phyloP scores from a whole-genome alignment of 78 protist genomes.

The Dictyostelium purpureum region DNA sequence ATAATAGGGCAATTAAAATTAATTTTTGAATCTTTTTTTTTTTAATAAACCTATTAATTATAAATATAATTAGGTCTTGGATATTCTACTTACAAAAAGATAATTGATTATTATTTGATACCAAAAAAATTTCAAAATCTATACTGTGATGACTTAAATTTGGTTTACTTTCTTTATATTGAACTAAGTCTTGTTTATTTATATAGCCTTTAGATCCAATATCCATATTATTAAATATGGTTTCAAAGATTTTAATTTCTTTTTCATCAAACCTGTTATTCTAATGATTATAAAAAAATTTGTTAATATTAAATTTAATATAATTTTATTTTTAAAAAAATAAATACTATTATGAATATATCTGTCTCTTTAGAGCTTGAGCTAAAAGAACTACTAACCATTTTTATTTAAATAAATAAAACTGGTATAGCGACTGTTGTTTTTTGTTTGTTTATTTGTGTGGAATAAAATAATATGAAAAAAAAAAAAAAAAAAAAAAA shows the following conservation, averaged over 20 bases:
- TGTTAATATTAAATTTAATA: not conserved
- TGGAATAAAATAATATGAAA: not conserved
- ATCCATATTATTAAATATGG: not conserved
- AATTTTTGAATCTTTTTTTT: too few species aligned
- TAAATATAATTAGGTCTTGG: not conserved
- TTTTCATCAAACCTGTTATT: conserved; percentile 11
- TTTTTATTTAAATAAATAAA: too few species aligned
- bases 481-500: not conserved
- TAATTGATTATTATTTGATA: not conserved
- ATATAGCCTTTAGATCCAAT: not conserved
- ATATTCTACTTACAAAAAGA: not conserved
- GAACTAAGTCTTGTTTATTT: not conserved
- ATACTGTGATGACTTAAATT: not conserved
- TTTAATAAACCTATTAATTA: too few species aligned
- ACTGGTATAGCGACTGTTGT: too few species aligned
- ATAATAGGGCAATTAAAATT: too few species aligned
- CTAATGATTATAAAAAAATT: not conserved
- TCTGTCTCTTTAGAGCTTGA: not conserved
- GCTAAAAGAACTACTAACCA: not conserved
- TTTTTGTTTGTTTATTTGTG: not conserved
- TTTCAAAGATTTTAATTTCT: conserved; percentile 2
- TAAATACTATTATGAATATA: not conserved
- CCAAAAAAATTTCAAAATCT: not conserved
- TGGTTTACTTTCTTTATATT: not conserved
- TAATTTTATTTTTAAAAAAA: not conserved